A percentile compares a stretch with the other conserved stretches of the same genome.
Evolutionary conservation across 2,329 filamentous ascomycete genomes (phyloP).

Genomic region (Fusarium annulatum): DNA sequence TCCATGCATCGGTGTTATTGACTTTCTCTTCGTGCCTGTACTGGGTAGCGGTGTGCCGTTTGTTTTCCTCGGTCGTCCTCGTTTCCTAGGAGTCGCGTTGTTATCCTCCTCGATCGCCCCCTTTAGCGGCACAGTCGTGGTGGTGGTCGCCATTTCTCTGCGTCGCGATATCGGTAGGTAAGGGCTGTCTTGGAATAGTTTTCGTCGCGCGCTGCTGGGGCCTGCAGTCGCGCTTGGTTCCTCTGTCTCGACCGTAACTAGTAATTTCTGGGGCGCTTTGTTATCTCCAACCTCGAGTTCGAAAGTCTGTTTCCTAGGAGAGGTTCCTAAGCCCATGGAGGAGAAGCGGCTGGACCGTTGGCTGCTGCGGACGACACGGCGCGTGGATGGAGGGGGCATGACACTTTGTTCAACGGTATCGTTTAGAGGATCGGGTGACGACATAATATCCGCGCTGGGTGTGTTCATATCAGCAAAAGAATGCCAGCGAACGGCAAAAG

Average conservation of each 20-base stretch:
- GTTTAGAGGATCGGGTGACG: slow-evolving; percentile 64
- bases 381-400: slow-evolving; percentile 52
- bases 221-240: slow-evolving; percentile 50
- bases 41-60: slow-evolving; percentile 64
- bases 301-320: slow-evolving; percentile 67
- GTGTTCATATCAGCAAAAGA: slow-evolving; percentile 51
- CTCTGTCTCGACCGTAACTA: slow-evolving; percentile 67
- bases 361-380: slow-evolving; percentile 60
- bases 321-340: slow-evolving; percentile 49
- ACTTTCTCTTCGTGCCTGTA: slow-evolving; percentile 57
- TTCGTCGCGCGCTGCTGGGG: slow-evolving; percentile 50
- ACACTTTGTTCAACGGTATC: slow-evolving; percentile 49
- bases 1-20: slow-evolving; percentile 57
- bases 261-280: slow-evolving; percentile 62
- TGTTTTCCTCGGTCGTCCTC: slow-evolving; percentile 60
- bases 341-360: slow-evolving; percentile 54
- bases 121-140: slow-evolving; percentile 61
- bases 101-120: slow-evolving; percentile 53
- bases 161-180: slow-evolving; percentile 50
- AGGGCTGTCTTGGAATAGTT: slow-evolving; percentile 59
- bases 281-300: slow-evolving; percentile 66
- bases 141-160: slow-evolving; percentile 57
- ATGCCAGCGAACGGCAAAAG: slow-evolving; percentile 52
- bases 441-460: slow-evolving; percentile 57
- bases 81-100: slow-evolving; percentile 53